These are phyloP conservation scores for Lodderomyces parapsilosis DNA, from an alignment of 1,139 yeast species.

Conservation along the genomic window DNA sequence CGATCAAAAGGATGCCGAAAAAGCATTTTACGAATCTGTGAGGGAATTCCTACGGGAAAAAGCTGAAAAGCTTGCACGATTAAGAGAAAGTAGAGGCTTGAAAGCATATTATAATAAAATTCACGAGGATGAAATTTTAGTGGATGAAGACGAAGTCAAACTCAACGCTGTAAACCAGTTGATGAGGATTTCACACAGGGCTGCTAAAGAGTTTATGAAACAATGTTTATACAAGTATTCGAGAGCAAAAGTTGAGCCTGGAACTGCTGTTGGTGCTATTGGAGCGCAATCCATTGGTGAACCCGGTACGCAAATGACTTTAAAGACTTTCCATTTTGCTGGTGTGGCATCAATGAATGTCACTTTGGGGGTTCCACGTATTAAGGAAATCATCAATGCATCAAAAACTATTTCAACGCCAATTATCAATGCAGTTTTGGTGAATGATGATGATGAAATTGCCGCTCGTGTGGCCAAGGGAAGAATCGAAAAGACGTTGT, in stretches of 20 bases:
- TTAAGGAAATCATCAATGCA: constrained; percentile 96
- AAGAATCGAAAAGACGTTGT: constrained; percentile 86
- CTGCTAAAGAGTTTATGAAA: constrained; percentile 67
- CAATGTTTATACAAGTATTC: constrained; percentile 81
- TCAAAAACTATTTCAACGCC: constrained; percentile 95
- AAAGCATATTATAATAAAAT: constrained; percentile 26
- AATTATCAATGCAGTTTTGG: constrained; percentile 90
- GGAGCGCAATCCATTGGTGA: constrained; percentile 99
- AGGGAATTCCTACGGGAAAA: constrained; percentile 59
- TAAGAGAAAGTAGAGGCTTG: constrained; percentile 56
- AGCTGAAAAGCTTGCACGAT: constrained; percentile 54
- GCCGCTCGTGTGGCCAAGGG: constrained; percentile 99
- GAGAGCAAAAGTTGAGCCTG: constrained; percentile 95
- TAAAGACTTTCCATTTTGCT: constrained; percentile 98
- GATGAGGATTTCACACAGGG: constrained; percentile 60
- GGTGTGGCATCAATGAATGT: constrained; percentile 99
- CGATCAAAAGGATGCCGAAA: constrained; percentile 83
- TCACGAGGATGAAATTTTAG: constrained; percentile 36
- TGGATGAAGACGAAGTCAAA: constrained; percentile 48
- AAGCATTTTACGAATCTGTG: constrained; percentile 76
- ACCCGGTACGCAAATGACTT: constrained; percentile 99
- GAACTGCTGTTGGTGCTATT: constrained; percentile 98
- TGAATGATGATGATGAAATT: constrained; percentile 90
- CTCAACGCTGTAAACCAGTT: constrained; percentile 67
- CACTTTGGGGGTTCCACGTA: constrained; percentile 98